phyloP scores from a whole-genome alignment of 306 rosid species.

The Lupinus albus region DNA sequence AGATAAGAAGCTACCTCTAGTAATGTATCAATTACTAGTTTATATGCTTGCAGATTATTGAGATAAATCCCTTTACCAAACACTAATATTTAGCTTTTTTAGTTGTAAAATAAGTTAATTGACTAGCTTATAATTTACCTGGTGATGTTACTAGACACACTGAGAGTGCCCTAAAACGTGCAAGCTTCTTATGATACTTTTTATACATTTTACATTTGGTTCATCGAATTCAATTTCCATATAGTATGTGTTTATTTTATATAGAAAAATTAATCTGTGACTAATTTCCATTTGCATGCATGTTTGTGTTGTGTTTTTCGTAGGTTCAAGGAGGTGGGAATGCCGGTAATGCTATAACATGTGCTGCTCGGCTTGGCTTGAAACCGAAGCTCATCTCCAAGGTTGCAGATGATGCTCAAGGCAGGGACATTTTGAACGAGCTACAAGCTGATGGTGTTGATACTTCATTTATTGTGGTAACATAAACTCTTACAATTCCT shows the following conservation, averaged over 20 bases:
- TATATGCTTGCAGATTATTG: too few species aligned
- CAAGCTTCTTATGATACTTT: too few species aligned
- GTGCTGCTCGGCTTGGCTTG: conserved; percentile 83
- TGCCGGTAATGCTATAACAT: conserved; percentile 80
- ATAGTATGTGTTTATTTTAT: not conserved
- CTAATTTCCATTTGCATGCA: not conserved
- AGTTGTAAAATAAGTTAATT: too few species aligned
- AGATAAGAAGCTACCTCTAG: too few species aligned
- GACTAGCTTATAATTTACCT: too few species aligned
- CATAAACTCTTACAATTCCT: not conserved
- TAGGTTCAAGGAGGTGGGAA: conserved; percentile 97
- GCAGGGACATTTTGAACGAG: conserved; percentile 65
- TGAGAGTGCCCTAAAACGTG: too few species aligned
- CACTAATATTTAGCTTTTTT: too few species aligned
- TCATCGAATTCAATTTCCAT: not conserved
- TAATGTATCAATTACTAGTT: too few species aligned
- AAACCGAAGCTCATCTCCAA: conserved; percentile 75
- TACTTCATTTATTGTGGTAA: conserved; percentile 62
- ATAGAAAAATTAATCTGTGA: too few species aligned
- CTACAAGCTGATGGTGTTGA: conserved; percentile 79
- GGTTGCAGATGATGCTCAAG: conserved; percentile 81
- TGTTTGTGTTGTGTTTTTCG: not conserved
- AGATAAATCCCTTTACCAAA: too few species aligned
- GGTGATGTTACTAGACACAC: too few species aligned
- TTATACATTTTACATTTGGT: not conserved